Evolutionary conservation across 1,139 yeast genomes (phyloP).

Genomic region (Suhomyces guaymorum): DNA sequence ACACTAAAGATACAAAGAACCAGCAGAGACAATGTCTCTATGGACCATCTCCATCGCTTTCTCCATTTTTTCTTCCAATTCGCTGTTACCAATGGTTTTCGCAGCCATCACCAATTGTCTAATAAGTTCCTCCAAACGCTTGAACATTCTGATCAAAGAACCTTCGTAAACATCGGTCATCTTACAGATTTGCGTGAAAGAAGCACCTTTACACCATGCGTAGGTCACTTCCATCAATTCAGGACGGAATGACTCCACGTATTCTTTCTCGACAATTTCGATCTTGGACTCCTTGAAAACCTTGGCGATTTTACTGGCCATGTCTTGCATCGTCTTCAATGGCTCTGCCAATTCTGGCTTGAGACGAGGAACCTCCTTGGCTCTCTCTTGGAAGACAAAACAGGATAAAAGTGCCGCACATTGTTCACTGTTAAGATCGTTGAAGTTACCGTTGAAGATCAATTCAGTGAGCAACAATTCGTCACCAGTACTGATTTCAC

Average conservation of each 20-base stretch:
- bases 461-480: conserved; percentile 86
- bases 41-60: conserved; percentile 81
- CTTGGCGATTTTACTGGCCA: conserved; percentile 88
- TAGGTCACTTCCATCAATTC: conserved; percentile 96
- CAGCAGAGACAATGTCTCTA: conserved; percentile 96
- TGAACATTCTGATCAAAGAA: conserved; percentile 87
- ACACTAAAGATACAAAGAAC: conserved; percentile 72
- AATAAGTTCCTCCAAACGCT: conserved; percentile 88
- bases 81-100: conserved; percentile 86
- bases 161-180: conserved; percentile 99
- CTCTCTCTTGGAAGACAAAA: conserved; percentile 95
- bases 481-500: conserved; percentile 95
- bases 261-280: conserved; percentile 86
- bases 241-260: conserved; percentile 84
- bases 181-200: conserved; percentile 94
- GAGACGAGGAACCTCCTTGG: conserved; percentile 83
- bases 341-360: conserved; percentile 91
- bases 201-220: conserved; percentile 96
- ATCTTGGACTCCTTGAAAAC: conserved; percentile 86
- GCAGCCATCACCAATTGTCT: conserved; percentile 91
- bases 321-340: conserved; percentile 77
- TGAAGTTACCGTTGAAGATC: conserved; percentile 92
- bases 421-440: conserved; percentile 82
- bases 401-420: conserved; percentile 91
- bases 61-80: conserved; percentile 85